These are phyloP conservation scores for Mycena kentingensis DNA, from an alignment of 768 basidiomycete species.

Conservation along the genomic window DNA sequence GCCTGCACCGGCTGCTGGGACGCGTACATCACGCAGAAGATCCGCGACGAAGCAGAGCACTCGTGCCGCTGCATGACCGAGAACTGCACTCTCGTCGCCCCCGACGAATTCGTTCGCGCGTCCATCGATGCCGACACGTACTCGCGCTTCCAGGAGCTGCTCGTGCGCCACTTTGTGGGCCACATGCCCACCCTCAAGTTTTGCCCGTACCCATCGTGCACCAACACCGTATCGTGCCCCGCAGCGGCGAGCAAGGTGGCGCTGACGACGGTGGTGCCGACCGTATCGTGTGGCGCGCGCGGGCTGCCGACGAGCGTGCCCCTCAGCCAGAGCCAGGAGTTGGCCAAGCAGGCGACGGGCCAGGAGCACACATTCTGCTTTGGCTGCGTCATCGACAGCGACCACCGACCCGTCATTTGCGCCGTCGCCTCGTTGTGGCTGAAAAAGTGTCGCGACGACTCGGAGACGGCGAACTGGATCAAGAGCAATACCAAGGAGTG, in stretches of 20 bases:
- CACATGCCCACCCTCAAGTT: conserved; percentile 84
- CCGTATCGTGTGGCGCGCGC: conserved; percentile 78
- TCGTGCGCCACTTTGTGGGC: conserved; percentile 90
- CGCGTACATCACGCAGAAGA: conserved; percentile 77
- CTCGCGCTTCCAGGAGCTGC: conserved; percentile 81
- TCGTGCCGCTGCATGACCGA: conserved; percentile 80
- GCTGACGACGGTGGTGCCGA: conserved; percentile 82
- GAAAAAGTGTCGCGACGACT: conserved; percentile 96
- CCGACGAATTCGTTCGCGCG: conserved; percentile 62
- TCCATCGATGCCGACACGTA: conserved; percentile 57
- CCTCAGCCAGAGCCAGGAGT: conserved; percentile 37
- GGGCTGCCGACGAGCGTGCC: conserved; percentile 42
- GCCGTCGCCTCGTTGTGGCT: conserved; percentile 89
- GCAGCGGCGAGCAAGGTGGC: conserved; percentile 73
- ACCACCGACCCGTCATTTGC: conserved; percentile 93
- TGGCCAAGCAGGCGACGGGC: conserved; percentile 30
- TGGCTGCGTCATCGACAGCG: conserved; percentile 84
- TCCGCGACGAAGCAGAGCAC: conserved; percentile 79
- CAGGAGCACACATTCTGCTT: conserved; percentile 89
- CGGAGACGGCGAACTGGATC: conserved; percentile 99
- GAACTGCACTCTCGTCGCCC: conserved; percentile 63
- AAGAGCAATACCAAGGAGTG: conserved; percentile 99
- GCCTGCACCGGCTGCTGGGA: conserved; percentile 88
- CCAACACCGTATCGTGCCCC: conserved; percentile 89
- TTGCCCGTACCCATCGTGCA: conserved; percentile 94